Percentiles rank a stretch among this genome's conserved stretches.
These are phyloP conservation scores for Candida piceae DNA, from an alignment of 805 yeast genomes.

Conservation along the genomic window DNA sequence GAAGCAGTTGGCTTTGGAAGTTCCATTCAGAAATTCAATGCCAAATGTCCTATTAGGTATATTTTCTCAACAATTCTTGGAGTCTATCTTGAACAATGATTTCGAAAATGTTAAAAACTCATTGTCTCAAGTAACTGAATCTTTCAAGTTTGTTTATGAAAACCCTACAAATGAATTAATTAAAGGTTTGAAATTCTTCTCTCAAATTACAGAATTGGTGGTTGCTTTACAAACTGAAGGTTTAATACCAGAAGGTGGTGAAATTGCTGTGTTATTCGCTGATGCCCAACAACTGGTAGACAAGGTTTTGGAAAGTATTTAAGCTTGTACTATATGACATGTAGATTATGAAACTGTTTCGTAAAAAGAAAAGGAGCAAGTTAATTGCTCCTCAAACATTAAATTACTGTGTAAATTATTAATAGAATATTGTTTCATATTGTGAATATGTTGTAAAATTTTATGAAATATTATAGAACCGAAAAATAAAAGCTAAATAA, in stretches of 20 bases:
- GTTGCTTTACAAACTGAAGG: constrained; percentile 12
- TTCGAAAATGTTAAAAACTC: constrained; percentile 9
- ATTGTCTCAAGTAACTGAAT: constrained; percentile 11
- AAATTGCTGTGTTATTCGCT: constrained; percentile 7
- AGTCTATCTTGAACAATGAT: constrained; percentile 14
- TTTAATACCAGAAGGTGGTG: constrained; percentile 12
- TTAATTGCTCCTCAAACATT: too few relatives aligned
- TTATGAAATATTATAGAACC: too few relatives aligned
- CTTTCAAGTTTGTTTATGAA: constrained; percentile 15
- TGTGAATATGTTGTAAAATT: too few relatives aligned
- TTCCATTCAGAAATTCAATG: constrained; percentile 56
- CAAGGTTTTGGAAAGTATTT: constrained; percentile 2
- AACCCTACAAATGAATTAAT: constrained; percentile 18
- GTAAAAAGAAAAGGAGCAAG: too few relatives aligned
- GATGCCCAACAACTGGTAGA: constrained; percentile 12
- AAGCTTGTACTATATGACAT: too few relatives aligned
- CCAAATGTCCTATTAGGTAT: constrained; percentile 65
- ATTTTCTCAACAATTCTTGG: constrained; percentile 49
- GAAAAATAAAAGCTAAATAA: too few relatives aligned
- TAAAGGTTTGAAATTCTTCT: constrained; percentile 21
- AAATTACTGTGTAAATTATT: too few relatives aligned
- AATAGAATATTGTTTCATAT: too few relatives aligned
- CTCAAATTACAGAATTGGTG: constrained; percentile 21
- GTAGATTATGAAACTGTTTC: too few relatives aligned
- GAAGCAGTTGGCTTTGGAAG: constrained; percentile 46